Conservation (phyloP, 257 asterid species). For the Echium plantagineum region DNA sequence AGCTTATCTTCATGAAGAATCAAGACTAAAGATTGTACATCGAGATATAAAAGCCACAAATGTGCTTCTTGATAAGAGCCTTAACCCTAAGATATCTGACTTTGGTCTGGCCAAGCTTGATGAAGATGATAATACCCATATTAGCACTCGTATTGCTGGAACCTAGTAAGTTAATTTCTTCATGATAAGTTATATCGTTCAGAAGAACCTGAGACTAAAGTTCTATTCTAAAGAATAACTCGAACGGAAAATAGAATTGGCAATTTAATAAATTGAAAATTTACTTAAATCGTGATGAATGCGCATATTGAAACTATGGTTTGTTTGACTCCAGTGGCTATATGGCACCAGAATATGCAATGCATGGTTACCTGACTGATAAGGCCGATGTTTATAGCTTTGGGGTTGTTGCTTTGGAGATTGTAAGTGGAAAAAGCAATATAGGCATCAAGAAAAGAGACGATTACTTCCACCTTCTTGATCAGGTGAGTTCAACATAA, state of each 20-base stretch:
- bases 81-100: conserved; percentile 33
- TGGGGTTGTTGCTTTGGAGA: conserved; percentile 30
- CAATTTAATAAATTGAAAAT: not conserved
- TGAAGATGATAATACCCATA: conserved; percentile 23
- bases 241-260: too few species aligned
- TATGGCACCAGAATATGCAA: conserved; percentile 37
- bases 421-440: conserved; percentile 24
- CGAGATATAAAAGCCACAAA: conserved; percentile 29
- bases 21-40: conserved; percentile 28
- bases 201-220: too few species aligned
- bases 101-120: conserved; percentile 30
- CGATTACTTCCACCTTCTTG: conserved; percentile 18
- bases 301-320: not conserved
- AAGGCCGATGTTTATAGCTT: conserved; percentile 34
- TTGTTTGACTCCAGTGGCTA: conserved; percentile 23
- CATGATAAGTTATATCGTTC: not conserved
- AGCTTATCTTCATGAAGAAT: conserved; percentile 30
- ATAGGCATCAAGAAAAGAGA: conserved; percentile 10
- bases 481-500: conserved; percentile 13
- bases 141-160: conserved; percentile 31
- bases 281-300: not conserved
- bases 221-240: too few species aligned
- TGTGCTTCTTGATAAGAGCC: conserved; percentile 25
- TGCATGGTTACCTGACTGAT: conserved; percentile 28
- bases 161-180: conserved; percentile 18